A percentile compares a stretch with the other conserved stretches of the same genome.
phyloP scores from a whole-genome alignment of 1,139 yeast genomes.

The Diutina scorzettiae region DNA sequence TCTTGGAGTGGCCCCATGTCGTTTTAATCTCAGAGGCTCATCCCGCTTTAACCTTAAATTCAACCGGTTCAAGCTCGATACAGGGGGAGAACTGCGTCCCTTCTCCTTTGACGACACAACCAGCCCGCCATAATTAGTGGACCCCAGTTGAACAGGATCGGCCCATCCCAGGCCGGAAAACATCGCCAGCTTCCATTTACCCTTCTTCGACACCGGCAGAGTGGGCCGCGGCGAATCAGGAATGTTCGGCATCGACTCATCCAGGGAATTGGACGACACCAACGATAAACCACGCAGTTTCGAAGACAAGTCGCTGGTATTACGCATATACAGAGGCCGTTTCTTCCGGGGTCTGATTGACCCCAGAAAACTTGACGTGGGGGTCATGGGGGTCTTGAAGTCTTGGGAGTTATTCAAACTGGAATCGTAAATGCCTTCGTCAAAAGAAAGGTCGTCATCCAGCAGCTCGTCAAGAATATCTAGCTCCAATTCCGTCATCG shows the following conservation, averaged over 20 bases:
- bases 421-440: slow-evolving; percentile 14
- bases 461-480: slow-evolving; percentile 32
- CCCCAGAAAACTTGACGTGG: neutral
- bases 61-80: neutral
- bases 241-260: neutral
- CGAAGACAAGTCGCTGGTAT: neutral
- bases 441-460: slow-evolving; percentile 27
- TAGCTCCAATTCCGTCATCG: slow-evolving; percentile 35
- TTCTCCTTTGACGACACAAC: neutral
- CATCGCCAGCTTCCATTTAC: slow-evolving; percentile 4
- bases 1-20: neutral
- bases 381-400: neutral
- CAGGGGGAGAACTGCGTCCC: slow-evolving; percentile 3
- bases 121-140: neutral
- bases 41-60: neutral
- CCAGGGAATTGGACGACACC: slow-evolving; percentile 1
- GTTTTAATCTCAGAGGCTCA: neutral
- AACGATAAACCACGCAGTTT: neutral
- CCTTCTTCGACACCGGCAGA: slow-evolving; percentile 1
- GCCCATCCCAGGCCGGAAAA: neutral
- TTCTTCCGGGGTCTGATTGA: neutral
- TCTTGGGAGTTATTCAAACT: slow-evolving; percentile 10
- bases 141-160: neutral
- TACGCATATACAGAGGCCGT: slow-evolving; percentile 1
- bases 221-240: neutral